Base-by-base conservation (phyloP, 257 asterid genomes). In the Craterostigma plantagineum region DNA sequence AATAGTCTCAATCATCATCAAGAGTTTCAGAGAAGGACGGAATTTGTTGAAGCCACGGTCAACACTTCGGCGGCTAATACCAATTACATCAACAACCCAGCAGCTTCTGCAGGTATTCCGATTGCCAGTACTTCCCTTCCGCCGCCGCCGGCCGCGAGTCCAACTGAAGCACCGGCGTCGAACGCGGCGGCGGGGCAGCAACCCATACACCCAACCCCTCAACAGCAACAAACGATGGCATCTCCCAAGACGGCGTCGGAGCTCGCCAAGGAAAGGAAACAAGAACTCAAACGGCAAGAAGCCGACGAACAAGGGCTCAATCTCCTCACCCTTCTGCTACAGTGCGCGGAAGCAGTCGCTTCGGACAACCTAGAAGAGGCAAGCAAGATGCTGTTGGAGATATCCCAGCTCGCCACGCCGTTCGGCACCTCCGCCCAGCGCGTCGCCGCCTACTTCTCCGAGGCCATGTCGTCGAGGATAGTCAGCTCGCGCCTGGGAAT, bases 341-440 rank as follows among this genome's bases (percentile, higher is more conserved):
- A 79, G 39, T 87, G 95, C 12, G 98, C 98, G 0, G 98, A 87
- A 57, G 82, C 95, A 0, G 92, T 87, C 4, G 77, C 95, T 0
- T 70, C 73, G 0, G 93, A 87, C 50, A 74, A 87, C 18, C 15
- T 72, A 39, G 98, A 87, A 50, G 92, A 79, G 13, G 95, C 98
- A 0, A 87, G 82, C 65, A 60, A 34, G 52, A 70, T 76, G 71
- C 72, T 87, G 7, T 49, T 87, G 6, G 95, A 87, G 48, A 84
- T 87, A 9, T 87, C 98, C 14, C 82, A 82, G 16, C 77, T 79
- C 12, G 85, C 98, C 0, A 82, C 95, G 1, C 98, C 98, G 0
- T 87, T 76, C 11, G 98, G 98, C 8, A 82, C 98, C 10, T 76
- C 95, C 0, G 98, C 98, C 1, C 98, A 87, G 67, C 93, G 98